Conservation (phyloP, 2,329 filamentous ascomycete genomes). For the Aaosphaeria arxii region DNA sequence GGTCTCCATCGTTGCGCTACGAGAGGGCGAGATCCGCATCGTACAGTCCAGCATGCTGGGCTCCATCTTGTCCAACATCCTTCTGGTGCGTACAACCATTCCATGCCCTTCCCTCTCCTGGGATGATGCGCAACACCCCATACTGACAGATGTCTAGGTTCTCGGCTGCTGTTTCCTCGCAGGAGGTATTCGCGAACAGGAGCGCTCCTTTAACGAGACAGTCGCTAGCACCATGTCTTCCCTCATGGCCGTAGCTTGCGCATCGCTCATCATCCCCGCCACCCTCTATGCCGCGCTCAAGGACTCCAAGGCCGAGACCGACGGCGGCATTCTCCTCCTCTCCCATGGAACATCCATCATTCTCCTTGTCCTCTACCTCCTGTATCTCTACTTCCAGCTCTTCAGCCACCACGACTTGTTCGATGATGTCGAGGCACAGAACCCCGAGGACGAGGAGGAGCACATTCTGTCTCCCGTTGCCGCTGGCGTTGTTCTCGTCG, state of each 20-base stretch:
- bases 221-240: slow-evolving; percentile 75
- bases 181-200: slow-evolving; percentile 43
- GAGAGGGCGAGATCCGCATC: slow-evolving; percentile 82
- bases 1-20: slow-evolving; percentile 90
- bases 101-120: too few relatives aligned
- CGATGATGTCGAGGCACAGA: slow-evolving; percentile 37
- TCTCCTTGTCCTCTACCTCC: slow-evolving; percentile 51
- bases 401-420: slow-evolving; percentile 50
- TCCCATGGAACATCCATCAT: slow-evolving; percentile 55
- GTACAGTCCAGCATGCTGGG: slow-evolving; percentile 98
- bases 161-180: slow-evolving; percentile 54
- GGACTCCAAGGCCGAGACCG: slow-evolving; percentile 37
- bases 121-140: background rate
- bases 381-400: slow-evolving; percentile 56
- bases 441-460: slow-evolving; percentile 29
- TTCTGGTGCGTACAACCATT: slow-evolving; percentile 55
- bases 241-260: slow-evolving; percentile 55
- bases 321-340: slow-evolving; percentile 48
- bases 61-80: slow-evolving; percentile 89
- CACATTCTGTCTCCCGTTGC: slow-evolving; percentile 45
- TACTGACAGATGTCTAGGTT: slow-evolving; percentile 20
- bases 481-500: slow-evolving; percentile 44
- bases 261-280: slow-evolving; percentile 53
- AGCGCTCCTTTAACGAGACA: slow-evolving; percentile 64
- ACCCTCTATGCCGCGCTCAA: slow-evolving; percentile 49